Conservation (phyloP, 73 alveolate species). For the Blepharisma japonicum region DNA sequence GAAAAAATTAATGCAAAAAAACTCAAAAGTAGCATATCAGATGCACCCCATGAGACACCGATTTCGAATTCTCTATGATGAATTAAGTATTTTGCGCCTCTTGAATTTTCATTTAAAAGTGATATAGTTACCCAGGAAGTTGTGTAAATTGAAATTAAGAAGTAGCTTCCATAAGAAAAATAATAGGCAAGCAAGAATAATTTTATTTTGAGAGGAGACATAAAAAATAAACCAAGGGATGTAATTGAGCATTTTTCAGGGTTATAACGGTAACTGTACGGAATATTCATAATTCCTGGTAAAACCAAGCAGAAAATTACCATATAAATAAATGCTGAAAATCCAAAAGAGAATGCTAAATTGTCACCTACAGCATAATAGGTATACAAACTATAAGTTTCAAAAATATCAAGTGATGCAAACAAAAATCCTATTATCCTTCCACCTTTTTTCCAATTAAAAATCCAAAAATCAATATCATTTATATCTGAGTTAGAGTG, state of each 20-base stretch:
- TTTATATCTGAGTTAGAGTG: background rate
- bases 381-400: background rate
- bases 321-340: background rate
- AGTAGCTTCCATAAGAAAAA: conserved; percentile 1
- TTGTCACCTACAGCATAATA: conserved; percentile 31
- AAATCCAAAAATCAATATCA: conserved; percentile 3
- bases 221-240: background rate
- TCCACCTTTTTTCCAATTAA: conserved; percentile 12
- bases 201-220: background rate
- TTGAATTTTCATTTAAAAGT: background rate
- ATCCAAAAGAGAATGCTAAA: background rate
- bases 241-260: background rate
- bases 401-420: conserved; percentile 11
- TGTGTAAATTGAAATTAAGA: conserved; percentile 8
- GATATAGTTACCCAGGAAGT: conserved; percentile 8
- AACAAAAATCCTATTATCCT: background rate
- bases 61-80: conserved; percentile 18
- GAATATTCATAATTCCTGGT: background rate
- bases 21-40: conserved; percentile 18
- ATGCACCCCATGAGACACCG: conserved; percentile 28
- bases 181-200: background rate
- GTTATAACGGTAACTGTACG: background rate
- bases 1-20: background rate
- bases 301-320: background rate
- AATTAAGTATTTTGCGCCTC: background rate